Conservation (phyloP, 2,329 filamentous ascomycete species). For the Drechmeria coniospora region DNA sequence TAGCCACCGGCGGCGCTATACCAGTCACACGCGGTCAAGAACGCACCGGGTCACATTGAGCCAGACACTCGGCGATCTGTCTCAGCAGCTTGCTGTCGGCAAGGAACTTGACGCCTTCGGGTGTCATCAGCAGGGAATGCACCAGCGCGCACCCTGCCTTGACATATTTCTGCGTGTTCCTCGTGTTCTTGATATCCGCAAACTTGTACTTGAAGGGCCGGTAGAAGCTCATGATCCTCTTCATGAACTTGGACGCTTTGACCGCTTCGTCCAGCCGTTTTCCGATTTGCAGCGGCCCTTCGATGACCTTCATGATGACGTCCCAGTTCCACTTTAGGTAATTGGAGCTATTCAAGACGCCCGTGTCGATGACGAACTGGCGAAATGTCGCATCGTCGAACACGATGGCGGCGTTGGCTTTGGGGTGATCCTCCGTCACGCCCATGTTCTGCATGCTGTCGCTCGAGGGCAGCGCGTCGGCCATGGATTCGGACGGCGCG, state of each 20-base stretch:
- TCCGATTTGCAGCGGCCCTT: slow-evolving; percentile 79
- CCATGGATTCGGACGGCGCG: slow-evolving; percentile 30
- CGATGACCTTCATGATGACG: slow-evolving; percentile 74
- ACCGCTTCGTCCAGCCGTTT: slow-evolving; percentile 90
- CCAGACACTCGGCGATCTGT: slow-evolving; percentile 89
- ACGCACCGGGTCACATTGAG: slow-evolving; percentile 77
- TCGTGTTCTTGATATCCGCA: slow-evolving; percentile 75
- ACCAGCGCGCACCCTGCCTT: slow-evolving; percentile 79
- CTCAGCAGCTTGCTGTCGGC: slow-evolving; percentile 84
- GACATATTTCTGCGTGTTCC: slow-evolving; percentile 88
- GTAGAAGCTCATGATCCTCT: slow-evolving; percentile 87
- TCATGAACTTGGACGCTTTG: slow-evolving; percentile 90
- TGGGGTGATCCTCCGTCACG: slow-evolving; percentile 41
- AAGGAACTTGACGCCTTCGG: slow-evolving; percentile 72
- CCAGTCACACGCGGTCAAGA: too few relatives aligned
- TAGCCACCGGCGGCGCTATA: slow-evolving; percentile 1
- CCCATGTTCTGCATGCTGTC: slow-evolving; percentile 32
- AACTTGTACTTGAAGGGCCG: slow-evolving; percentile 95
- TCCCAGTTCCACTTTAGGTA: slow-evolving; percentile 98
- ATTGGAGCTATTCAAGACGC: slow-evolving; percentile 78
- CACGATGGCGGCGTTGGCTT: slow-evolving; percentile 26
- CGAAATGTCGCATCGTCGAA: slow-evolving; percentile 49
- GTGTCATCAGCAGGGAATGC: slow-evolving; percentile 69
- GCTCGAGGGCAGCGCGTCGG: slow-evolving; percentile 23
- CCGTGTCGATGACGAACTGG: slow-evolving; percentile 57